Percentiles rank a stretch among this genome's conserved stretches.
These are phyloP conservation scores for Conticribra weissflogii DNA, from an alignment of 108 stramenopile genomes.

Conservation along the genomic window DNA sequence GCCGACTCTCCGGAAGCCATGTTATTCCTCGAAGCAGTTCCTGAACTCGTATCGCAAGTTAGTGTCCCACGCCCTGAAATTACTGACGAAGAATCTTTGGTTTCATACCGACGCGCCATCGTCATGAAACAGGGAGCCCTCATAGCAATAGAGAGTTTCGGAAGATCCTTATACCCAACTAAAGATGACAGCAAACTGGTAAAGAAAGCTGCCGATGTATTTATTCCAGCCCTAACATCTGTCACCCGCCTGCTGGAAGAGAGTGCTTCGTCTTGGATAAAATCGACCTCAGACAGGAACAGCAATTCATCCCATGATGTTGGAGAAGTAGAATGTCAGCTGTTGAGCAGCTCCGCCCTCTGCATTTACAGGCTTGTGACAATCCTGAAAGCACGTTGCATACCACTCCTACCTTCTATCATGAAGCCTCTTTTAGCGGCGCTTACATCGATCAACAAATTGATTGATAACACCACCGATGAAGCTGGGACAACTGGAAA, in stretches of 20 bases:
- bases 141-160: conserved; percentile 71
- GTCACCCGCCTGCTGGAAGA: conserved; percentile 35
- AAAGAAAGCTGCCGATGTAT: conserved; percentile 39
- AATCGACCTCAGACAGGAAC: conserved; percentile 9
- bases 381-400: conserved; percentile 58
- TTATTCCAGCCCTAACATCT: conserved; percentile 45
- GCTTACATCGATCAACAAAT: conserved; percentile 49
- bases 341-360: conserved; percentile 56
- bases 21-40: conserved; percentile 79
- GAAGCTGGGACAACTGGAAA: conserved; percentile 27
- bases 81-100: conserved; percentile 26
- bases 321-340: conserved; percentile 44
- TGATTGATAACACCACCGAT: conserved; percentile 1
- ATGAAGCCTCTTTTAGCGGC: conserved; percentile 56
- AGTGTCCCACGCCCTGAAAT: conserved; percentile 7
- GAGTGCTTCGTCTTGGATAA: conserved; percentile 37
- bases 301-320: conserved; percentile 8
- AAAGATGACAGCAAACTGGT: conserved; percentile 32
- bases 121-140: conserved; percentile 69
- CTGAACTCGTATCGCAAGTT: conserved; percentile 56
- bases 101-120: conserved; percentile 26
- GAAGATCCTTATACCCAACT: conserved; percentile 42
- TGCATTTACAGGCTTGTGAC: conserved; percentile 70
- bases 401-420: conserved; percentile 67
- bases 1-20: conserved; percentile 61